Conservation (phyloP, 805 yeast genomes). For the Wickerhamomyces canadensis region DNA sequence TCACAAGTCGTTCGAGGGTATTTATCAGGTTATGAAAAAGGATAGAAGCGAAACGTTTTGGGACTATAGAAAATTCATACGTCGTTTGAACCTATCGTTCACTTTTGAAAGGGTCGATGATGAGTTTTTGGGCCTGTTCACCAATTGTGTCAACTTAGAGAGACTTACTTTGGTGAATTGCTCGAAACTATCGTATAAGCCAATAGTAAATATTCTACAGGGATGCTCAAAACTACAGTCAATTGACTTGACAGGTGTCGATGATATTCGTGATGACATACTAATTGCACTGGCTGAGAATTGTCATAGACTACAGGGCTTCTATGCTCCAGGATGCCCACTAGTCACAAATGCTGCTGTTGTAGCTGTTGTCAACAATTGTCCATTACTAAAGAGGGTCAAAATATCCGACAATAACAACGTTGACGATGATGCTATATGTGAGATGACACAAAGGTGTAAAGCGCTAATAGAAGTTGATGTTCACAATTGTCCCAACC, state of each 20-base stretch:
- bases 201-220: conserved; percentile 56
- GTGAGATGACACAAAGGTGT: conserved; percentile 62
- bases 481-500: conserved; percentile 71
- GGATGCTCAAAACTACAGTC: conserved; percentile 73
- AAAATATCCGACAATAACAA: conserved; percentile 68
- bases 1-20: conserved; percentile 41
- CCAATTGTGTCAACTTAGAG: conserved; percentile 73
- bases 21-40: conserved; percentile 49
- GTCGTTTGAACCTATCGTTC: conserved; percentile 73
- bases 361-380: conserved; percentile 46
- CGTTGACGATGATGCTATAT: conserved; percentile 59
- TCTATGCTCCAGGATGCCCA: conserved; percentile 83
- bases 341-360: conserved; percentile 65
- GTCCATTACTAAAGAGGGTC: conserved; percentile 76
- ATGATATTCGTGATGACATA: conserved; percentile 62
- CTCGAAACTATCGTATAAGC: conserved; percentile 49
- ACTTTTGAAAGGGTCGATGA: conserved; percentile 67
- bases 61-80: conserved; percentile 64
- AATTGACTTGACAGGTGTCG: conserved; percentile 80
- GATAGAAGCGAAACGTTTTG: conserved; percentile 48
- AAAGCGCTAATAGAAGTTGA: conserved; percentile 85
- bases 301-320: conserved; percentile 79
- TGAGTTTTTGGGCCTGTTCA: conserved; percentile 50
- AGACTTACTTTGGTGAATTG: conserved; percentile 84
- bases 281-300: conserved; percentile 59